A percentile compares a stretch with the other conserved stretches of the same genome.
phyloP scores from a whole-genome alignment of 495 filamentous ascomycete species.

The Penicillium parvum region DNA sequence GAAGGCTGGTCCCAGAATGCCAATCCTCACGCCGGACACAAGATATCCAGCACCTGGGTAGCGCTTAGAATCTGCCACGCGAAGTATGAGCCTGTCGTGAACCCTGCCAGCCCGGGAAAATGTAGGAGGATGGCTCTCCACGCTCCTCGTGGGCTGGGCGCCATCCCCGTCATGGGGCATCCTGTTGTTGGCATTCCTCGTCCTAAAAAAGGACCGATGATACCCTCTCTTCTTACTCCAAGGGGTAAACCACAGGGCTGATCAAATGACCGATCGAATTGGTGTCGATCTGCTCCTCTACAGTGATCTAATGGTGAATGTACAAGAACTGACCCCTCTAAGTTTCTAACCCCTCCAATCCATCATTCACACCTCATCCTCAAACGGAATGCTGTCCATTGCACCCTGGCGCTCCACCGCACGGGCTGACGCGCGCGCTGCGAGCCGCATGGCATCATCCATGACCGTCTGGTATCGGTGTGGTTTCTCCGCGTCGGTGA shows the following conservation, averaged over 20 bases:
- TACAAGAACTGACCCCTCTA: too few species aligned
- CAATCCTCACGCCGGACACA: neutral
- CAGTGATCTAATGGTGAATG: neutral
- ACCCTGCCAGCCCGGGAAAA: neutral
- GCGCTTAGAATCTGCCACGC: slow-evolving; percentile 2
- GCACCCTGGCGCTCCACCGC: slow-evolving; percentile 76
- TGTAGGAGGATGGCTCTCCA: neutral
- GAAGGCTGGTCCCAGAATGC: neutral
- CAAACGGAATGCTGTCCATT: slow-evolving; percentile 86
- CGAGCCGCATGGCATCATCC: slow-evolving; percentile 58
- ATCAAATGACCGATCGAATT: neutral
- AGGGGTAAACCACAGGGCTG: neutral
- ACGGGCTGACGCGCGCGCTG: slow-evolving; percentile 68
- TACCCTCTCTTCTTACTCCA: neutral
- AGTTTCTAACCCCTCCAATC: neutral
- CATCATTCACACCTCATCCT: slow-evolving; percentile 58
- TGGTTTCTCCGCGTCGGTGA: slow-evolving; percentile 40
- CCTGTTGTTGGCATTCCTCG: neutral
- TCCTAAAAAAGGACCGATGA: neutral
- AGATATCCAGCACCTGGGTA: neutral
- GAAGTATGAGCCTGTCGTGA: slow-evolving; percentile 3
- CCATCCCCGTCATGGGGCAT: slow-evolving; percentile 2
- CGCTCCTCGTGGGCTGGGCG: slow-evolving; percentile 2
- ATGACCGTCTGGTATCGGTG: slow-evolving; percentile 47
- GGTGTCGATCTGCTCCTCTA: neutral